A percentile compares a stretch with the other conserved stretches of the same genome.
Evolutionary conservation across 225 moss, liverwort and hornwort species (phyloP).

Genomic region (Anthoceros angustus): DNA sequence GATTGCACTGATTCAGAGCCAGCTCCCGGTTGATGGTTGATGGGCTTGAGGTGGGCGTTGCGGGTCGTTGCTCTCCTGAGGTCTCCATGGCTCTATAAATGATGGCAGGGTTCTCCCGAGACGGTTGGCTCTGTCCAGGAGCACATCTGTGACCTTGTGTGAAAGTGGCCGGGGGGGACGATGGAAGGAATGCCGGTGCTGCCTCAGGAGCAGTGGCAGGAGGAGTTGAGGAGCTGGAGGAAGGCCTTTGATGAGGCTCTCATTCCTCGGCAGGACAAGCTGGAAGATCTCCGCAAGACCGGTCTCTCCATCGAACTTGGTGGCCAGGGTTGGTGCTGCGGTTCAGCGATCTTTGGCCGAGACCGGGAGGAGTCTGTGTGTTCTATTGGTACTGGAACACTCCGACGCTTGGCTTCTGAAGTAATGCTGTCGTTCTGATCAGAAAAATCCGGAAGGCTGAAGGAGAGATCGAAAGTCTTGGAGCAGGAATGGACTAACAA

Average conservation of each 20-base stretch:
- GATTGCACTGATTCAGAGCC: neutral
- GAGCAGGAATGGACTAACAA: neutral
- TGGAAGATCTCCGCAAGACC: neutral
- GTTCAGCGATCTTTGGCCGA: neutral
- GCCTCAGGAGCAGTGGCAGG: neutral
- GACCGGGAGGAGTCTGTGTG: too few relatives aligned
- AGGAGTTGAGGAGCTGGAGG: neutral
- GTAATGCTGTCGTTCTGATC: neutral
- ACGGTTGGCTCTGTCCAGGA: neutral
- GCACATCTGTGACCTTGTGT: neutral
- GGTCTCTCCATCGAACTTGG: neutral
- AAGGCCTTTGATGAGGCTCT: neutral
- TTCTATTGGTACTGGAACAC: neutral
- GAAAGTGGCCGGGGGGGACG: neutral
- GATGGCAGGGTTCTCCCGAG: neutral
- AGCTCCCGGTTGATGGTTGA: neutral
- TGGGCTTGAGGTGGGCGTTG: neutral
- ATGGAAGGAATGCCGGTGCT: neutral
- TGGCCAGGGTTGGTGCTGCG: neutral
- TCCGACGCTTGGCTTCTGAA: neutral
- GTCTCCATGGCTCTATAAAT: too few relatives aligned
- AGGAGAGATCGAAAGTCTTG: neutral
- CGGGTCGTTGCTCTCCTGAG: neutral
- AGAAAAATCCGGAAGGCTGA: neutral
- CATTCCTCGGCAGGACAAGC: neutral